Evolutionary conservation across 257 asterid genomes (phyloP).

Genomic region (Catharanthus roseus): DNA sequence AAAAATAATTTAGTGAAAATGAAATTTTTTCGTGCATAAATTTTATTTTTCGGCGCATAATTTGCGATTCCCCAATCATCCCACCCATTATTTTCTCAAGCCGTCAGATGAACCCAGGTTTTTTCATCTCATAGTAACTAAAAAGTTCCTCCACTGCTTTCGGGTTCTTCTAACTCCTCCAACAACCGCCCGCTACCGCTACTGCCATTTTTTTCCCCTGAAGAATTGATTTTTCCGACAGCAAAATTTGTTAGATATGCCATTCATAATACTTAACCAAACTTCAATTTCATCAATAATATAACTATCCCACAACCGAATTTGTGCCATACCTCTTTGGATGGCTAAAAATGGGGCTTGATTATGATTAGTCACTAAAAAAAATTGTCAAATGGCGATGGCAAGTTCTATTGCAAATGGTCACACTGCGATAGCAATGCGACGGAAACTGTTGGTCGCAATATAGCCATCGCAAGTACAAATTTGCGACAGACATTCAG

Average conservation of each 20-base stretch:
- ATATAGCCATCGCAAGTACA: too few species aligned
- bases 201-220: background rate
- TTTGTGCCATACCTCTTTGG: constrained; percentile 37
- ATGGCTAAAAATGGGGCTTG: constrained; percentile 28
- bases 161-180: constrained; percentile 27
- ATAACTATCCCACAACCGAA: constrained; percentile 68
- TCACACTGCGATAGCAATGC: too few species aligned
- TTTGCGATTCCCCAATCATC: too few species aligned
- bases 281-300: constrained; percentile 34
- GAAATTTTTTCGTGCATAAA: too few species aligned
- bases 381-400: too few species aligned
- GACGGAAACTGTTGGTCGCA: too few species aligned
- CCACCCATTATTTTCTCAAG: constrained; percentile 61
- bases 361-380: constrained; percentile 25
- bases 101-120: constrained; percentile 51
- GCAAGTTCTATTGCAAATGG: too few species aligned
- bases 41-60: too few species aligned
- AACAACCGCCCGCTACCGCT: constrained; percentile 7
- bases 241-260: constrained; percentile 30
- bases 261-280: constrained; percentile 36
- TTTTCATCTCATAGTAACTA: constrained; percentile 34
- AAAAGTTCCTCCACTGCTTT: constrained; percentile 39
- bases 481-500: too few species aligned
- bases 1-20: too few species aligned
- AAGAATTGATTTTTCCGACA: background rate